Base-by-base conservation (phyloP, 2,329 filamentous ascomycete genomes). In the Diaporthe humulicola region DNA sequence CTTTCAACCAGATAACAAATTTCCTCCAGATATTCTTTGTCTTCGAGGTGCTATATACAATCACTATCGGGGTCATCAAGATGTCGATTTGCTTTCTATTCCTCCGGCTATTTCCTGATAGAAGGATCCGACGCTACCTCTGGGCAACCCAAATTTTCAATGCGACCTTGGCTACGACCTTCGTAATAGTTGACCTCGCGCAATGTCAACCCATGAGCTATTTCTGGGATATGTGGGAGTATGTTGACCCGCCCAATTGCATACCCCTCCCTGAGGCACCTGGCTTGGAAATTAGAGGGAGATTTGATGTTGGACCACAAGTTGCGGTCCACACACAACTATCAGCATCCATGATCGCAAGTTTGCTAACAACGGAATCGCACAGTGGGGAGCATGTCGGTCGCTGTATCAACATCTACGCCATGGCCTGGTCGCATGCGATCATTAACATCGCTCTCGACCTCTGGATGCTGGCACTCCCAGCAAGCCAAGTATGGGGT, bases 141-240 rank as follows among this genome's bases (percentile, higher is more conserved):
- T 69, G 71, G 71, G 71, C 50, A 2, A 73, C 71, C 19, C 71
- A 73, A 40, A 15, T 67, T 3, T 45, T 73, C 15, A 73, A 58
- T 10, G 60, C 50, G 25, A 14, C 54, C 12, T 12, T 73, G 25
- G 25, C 69, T 4, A 30, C 33, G 36, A 42, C 33, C 3, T 73
- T 30, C 15, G n/a, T 73, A n/a, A 67, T 73, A 17, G 60, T 42
- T 8, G 19, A 56, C 5, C 52, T 67, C 19, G 28, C 56, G 25
- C 50, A 64, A 30, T 73, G 71, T 42, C 36, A 67, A 30, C 71
- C 71, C 1, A 42, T 73, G 38, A 64, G 45, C 19, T 42, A 42
- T 40, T 73, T 56, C 60, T 73, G 71, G 71, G 54, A 73, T 7
- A 67, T 67, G 64, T 67, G 64, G 45, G 64, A 67, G 64, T 67